Evolutionary conservation across 768 basidiomycete species (phyloP).

Genomic region (Chalciporus piperatus): DNA sequence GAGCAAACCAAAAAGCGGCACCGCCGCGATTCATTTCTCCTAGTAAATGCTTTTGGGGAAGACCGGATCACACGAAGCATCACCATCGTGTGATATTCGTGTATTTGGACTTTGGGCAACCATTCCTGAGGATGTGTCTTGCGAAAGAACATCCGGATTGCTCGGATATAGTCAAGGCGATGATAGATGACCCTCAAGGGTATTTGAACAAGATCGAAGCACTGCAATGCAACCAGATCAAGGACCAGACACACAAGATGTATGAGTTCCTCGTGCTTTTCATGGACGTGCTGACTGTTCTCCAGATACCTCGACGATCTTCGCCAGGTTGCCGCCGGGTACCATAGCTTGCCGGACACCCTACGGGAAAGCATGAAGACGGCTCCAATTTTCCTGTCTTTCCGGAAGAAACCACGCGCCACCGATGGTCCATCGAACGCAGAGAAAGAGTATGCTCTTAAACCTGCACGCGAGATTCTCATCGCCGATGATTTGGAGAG

Average conservation of each 20-base stretch:
- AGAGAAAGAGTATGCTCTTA: slow-evolving; percentile 56
- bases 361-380: slow-evolving; percentile 56
- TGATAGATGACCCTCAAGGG: slow-evolving; percentile 59
- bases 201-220: slow-evolving; percentile 53
- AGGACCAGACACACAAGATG: background rate
- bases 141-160: slow-evolving; percentile 81
- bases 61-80: slow-evolving; percentile 37
- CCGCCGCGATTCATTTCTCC: slow-evolving; percentile 38
- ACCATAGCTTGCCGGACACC: slow-evolving; percentile 44
- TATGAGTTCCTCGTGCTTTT: background rate
- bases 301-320: slow-evolving; percentile 79
- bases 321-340: slow-evolving; percentile 74
- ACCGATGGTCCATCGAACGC: slow-evolving; percentile 28
- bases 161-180: slow-evolving; percentile 66
- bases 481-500: slow-evolving; percentile 81
- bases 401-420: slow-evolving; percentile 39
- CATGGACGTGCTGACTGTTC: background rate
- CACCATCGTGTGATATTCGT: slow-evolving; percentile 73
- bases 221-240: background rate
- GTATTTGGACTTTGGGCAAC: slow-evolving; percentile 78
- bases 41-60: slow-evolving; percentile 60
- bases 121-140: slow-evolving; percentile 79
- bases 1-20: background rate
- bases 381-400: slow-evolving; percentile 66
- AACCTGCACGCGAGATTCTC: slow-evolving; percentile 61